A percentile compares a stretch with the other conserved stretches of the same genome.
These are phyloP conservation scores for Dendrocalamus sinicus DNA, from an alignment of 176 grass and related monocot genomes.

Conservation along the genomic window DNA sequence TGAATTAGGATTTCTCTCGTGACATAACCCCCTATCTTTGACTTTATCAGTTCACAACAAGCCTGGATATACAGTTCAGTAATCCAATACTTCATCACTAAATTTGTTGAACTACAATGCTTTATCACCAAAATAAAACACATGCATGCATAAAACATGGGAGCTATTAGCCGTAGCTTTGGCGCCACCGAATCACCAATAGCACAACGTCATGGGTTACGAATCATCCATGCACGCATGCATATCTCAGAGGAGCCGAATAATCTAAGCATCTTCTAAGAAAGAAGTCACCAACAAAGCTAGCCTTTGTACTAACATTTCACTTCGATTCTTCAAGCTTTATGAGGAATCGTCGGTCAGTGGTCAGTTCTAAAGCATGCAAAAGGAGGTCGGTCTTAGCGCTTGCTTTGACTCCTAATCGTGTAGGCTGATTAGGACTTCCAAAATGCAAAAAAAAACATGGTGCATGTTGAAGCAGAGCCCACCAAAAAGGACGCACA, in stretches of 20 bases:
- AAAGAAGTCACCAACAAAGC: neutral
- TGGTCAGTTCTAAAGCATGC: constrained; percentile 11
- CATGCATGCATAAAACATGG: neutral
- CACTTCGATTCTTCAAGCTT: neutral
- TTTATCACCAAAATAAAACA: neutral
- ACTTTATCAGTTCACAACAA: neutral
- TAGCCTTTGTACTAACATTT: neutral
- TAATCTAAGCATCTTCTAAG: neutral
- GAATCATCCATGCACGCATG: neutral
- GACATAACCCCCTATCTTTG: too few relatives aligned
- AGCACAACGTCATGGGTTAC: neutral
- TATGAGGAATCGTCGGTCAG: neutral
- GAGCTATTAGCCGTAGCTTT: neutral
- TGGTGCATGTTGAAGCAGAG: constrained; percentile 1
- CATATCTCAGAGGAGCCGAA: neutral
- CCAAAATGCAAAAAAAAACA: neutral
- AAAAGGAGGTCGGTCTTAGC: neutral
- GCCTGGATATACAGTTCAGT: neutral
- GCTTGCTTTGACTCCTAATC: neutral
- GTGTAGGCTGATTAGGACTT: constrained; percentile 17
- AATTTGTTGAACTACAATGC: too few relatives aligned
- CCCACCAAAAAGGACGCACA: neutral
- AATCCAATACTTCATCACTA: too few relatives aligned
- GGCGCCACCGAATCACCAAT: neutral
- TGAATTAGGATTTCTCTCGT: too few relatives aligned